Evolutionary conservation across 768 basidiomycete species (phyloP).

Genomic region (Kwoniella newhampshirensis): DNA sequence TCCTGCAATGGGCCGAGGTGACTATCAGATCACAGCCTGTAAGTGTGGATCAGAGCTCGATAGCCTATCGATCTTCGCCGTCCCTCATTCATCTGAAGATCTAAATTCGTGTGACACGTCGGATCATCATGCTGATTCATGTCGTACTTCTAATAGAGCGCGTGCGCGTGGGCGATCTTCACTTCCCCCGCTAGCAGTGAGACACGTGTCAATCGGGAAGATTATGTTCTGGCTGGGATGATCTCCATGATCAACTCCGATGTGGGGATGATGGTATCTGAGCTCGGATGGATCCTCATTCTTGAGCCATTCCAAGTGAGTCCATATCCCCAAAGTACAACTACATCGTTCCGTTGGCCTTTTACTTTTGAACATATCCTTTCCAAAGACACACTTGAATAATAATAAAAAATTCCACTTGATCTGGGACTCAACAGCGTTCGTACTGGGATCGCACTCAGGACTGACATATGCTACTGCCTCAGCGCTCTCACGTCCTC

Average conservation of each 20-base stretch:
- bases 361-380: too few species aligned
- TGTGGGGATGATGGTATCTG: slow-evolving; percentile 24
- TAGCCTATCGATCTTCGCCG: too few species aligned
- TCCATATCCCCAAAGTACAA: too few species aligned
- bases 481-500: slow-evolving; percentile 35
- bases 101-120: too few species aligned
- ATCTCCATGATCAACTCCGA: slow-evolving; percentile 31
- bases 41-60: too few species aligned
- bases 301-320: slow-evolving; percentile 40
- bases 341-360: too few species aligned
- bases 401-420: too few species aligned
- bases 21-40: slow-evolving; percentile 17
- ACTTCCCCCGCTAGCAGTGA: slow-evolving; percentile 28
- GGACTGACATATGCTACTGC: background rate
- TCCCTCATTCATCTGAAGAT: too few species aligned
- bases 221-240: slow-evolving; percentile 38
- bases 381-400: too few species aligned
- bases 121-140: too few species aligned
- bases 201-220: slow-evolving; percentile 21
- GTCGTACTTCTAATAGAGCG: slow-evolving; percentile 9
- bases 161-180: slow-evolving; percentile 33
- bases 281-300: slow-evolving; percentile 40
- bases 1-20: slow-evolving; percentile 18
- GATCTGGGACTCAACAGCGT: too few species aligned
- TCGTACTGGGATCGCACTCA: too few species aligned